Evolutionary conservation across 106 monocot species (phyloP), one percentile per base, ranked within the genome.

Genomic region (Dactylorhiza incarnata): DNA sequence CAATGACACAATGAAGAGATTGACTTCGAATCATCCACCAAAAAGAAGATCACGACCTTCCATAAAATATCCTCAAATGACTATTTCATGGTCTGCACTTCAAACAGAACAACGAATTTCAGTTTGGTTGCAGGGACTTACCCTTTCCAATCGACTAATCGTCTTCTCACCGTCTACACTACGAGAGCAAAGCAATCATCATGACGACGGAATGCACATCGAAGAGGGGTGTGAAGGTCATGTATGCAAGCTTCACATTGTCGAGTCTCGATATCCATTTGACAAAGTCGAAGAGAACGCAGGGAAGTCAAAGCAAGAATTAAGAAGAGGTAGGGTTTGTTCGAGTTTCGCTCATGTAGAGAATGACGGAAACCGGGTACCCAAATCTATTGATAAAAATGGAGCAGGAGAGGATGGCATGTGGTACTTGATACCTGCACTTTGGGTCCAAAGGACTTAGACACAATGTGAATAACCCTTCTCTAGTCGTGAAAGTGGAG

Each of bases 331-430:
- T 74, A 73, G 49, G 91, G 91, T 0, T 49, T 94, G 43, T 85
- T 91, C 43, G 84, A 91, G 15, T 94, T 94, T 68, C 91, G 3
- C 91, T 88, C 23, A 80, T 81, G 23, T 94, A 91, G 6, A 78
- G 82, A 52, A 78, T 91, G 78, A 89, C 83, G 2, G 94, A 91
- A 2, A 72, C 85, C 0, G 81, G 86, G 63, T 91, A 94, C 45
- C 79, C 91, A n/a, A 89, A 89, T 73, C 80, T 86, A n/a, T 94
- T 91, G 94, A 89, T 94, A 89, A 88, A 72, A 22, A 20, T 89
- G 17, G 94, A 91, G 0, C 86, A 80, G 62, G 84, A 88, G 66
- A 79, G 85, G 94, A 25, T 91, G 91, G 94, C 91, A 94, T 63
- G 86, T 91, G 17, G 79, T 67, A 45, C 83, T 91, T 10, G 91